Evolutionary conservation across 108 stramenopile genomes (phyloP).

Genomic region (Conticribra weissflogii): DNA sequence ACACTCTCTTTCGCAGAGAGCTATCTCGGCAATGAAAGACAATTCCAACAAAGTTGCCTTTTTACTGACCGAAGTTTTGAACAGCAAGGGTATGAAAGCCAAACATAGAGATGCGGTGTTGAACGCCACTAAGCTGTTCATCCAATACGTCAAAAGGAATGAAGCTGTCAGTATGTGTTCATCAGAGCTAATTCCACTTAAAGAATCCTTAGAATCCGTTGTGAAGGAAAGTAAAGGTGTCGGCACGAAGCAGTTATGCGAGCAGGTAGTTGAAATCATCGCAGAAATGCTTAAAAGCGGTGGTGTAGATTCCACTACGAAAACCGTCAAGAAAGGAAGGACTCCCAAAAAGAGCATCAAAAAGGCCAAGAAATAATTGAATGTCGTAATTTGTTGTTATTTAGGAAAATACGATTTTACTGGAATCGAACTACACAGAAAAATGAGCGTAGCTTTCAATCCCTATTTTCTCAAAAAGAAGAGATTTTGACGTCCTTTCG

Average conservation of each 20-base stretch:
- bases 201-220: constrained; percentile 12
- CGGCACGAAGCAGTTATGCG: constrained; percentile 34
- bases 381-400: not conserved
- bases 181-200: constrained; percentile 13
- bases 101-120: constrained; percentile 45
- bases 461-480: not conserved
- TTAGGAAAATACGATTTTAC: too few species aligned
- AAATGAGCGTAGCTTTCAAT: too few species aligned
- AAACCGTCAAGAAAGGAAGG: not conserved
- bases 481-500: not conserved
- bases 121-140: constrained; percentile 28
- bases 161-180: constrained; percentile 9
- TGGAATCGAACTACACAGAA: too few species aligned
- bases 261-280: constrained; percentile 22
- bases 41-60: constrained; percentile 18
- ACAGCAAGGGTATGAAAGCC: constrained; percentile 25
- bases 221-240: constrained; percentile 21
- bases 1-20: constrained; percentile 17
- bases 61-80: constrained; percentile 14
- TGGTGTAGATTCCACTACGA: constrained; percentile 2
- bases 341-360: constrained; percentile 15
- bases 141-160: constrained; percentile 21
- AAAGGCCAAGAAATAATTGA: constrained; percentile 2
- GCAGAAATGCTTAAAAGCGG: constrained; percentile 11
- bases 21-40: constrained; percentile 14